A percentile compares a stretch with the other conserved stretches of the same genome.
Conservation (phyloP, 176 grass and related monocot species). For the Paspalum notatum region DNA sequence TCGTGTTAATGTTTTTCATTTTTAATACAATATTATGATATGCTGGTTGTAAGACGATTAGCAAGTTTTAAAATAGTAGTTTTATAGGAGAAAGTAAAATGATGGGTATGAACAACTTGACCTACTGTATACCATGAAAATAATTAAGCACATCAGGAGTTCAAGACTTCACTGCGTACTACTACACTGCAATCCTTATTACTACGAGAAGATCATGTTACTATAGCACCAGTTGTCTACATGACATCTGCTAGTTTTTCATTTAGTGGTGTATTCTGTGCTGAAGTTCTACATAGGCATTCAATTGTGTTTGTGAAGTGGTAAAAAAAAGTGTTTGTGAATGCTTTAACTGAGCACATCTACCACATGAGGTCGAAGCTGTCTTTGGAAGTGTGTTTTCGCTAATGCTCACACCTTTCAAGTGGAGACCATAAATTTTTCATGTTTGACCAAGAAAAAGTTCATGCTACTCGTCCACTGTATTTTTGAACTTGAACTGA, state of each 20-base stretch:
- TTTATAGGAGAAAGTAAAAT: neutral
- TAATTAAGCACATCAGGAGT: neutral
- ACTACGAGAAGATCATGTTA: too few relatives aligned
- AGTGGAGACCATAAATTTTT: neutral
- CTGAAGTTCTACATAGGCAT: slow-evolving; percentile 7
- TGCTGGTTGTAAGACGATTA: too few relatives aligned
- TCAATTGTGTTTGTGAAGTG: neutral
- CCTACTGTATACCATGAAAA: neutral
- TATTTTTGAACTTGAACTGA: neutral
- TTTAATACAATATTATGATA: neutral
- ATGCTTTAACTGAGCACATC: neutral
- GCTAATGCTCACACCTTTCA: neutral
- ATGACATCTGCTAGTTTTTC: slow-evolving; percentile 3
- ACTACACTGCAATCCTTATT: too few relatives aligned
- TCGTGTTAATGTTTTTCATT: too few relatives aligned
- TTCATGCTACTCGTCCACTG: neutral
- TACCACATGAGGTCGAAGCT: neutral
- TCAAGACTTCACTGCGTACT: too few relatives aligned
- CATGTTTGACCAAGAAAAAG: neutral
- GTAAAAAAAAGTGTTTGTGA: neutral
- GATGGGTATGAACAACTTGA: neutral
- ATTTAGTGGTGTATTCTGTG: neutral
- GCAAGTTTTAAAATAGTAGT: slow-evolving; percentile 10
- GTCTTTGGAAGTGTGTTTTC: neutral
- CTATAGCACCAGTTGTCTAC: neutral